Percentiles rank a stretch among this genome's conserved stretches.
phyloP scores from a whole-genome alignment of 306 rosid species.

The Cicer pinnatifidum region DNA sequence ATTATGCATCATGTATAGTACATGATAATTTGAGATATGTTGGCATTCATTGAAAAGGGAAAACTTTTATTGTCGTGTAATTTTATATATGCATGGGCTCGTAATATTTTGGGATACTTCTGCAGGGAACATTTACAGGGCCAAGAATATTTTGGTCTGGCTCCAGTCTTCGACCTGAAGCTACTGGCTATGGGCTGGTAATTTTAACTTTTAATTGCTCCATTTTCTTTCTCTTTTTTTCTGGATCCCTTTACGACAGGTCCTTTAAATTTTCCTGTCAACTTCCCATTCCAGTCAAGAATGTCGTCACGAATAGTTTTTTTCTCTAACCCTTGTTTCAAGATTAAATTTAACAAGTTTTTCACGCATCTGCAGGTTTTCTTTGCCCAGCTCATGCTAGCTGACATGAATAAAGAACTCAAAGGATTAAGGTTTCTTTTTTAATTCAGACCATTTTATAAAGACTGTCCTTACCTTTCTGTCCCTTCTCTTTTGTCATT shows the following conservation, averaged over 20 bases:
- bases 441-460: constrained; percentile 37
- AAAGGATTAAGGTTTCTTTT: constrained; percentile 89
- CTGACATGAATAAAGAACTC: constrained; percentile 96
- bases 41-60: constrained; percentile 33
- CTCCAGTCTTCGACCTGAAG: constrained; percentile 98
- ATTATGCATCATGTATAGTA: not conserved
- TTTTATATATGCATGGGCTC: constrained; percentile 43
- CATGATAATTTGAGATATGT: constrained; percentile 28
- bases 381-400: constrained; percentile 96
- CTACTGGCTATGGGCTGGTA: constrained; percentile 99
- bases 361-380: constrained; percentile 76
- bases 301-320: not conserved
- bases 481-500: constrained; percentile 41
- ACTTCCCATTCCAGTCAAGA: constrained; percentile 32
- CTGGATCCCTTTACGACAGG: constrained; percentile 15
- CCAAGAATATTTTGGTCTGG: constrained; percentile 99
- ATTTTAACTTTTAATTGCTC: constrained; percentile 45
- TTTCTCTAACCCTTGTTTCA: constrained; percentile 22
- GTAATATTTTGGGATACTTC: constrained; percentile 41
- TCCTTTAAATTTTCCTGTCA: constrained; percentile 2
- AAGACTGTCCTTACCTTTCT: constrained; percentile 40
- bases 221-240: not conserved
- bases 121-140: constrained; percentile 99
- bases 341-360: constrained; percentile 39
- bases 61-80: constrained; percentile 27